A percentile compares a stretch with the other conserved stretches of the same genome.
Evolutionary conservation across 352 stramenopile species (phyloP).

Genomic region (Phytophthora europaea): DNA sequence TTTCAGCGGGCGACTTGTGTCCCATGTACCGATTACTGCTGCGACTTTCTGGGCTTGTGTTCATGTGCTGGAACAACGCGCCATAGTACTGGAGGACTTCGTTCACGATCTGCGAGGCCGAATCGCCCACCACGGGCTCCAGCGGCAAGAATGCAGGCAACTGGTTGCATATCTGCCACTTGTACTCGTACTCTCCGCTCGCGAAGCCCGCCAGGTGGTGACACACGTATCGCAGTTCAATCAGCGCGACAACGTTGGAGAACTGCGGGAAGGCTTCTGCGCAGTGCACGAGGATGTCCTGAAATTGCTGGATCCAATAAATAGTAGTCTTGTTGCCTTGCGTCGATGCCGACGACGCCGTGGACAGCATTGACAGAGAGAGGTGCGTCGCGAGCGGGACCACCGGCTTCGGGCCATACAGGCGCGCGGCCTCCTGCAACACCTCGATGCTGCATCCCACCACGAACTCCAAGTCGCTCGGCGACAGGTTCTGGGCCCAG

Average conservation of each 20-base stretch:
- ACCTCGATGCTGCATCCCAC: conserved; percentile 77
- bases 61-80: conserved; percentile 67
- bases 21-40: conserved; percentile 47
- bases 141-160: conserved; percentile 53
- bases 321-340: conserved; percentile 60
- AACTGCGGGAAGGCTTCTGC: conserved; percentile 77
- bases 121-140: conserved; percentile 64
- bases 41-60: conserved; percentile 63
- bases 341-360: conserved; percentile 50
- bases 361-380: conserved; percentile 49
- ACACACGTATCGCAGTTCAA: conserved; percentile 86
- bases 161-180: conserved; percentile 84
- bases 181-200: conserved; percentile 66
- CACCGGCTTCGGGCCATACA: conserved; percentile 71
- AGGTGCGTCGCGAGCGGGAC: conserved; percentile 42
- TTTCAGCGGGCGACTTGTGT: conserved; percentile 32
- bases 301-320: conserved; percentile 89
- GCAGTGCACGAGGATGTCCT: conserved; percentile 74
- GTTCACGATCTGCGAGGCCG: conserved; percentile 72
- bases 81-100: conserved; percentile 86
- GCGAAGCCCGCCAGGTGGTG: conserved; percentile 81
- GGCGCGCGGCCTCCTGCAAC: conserved; percentile 73
- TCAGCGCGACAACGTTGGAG: conserved; percentile 69
- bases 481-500: conserved; percentile 55
- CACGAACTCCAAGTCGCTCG: conserved; percentile 60